phyloP scores from a whole-genome alignment of 1,284 basidiomycete species.

The Phellopilus nigrolimitatus region DNA sequence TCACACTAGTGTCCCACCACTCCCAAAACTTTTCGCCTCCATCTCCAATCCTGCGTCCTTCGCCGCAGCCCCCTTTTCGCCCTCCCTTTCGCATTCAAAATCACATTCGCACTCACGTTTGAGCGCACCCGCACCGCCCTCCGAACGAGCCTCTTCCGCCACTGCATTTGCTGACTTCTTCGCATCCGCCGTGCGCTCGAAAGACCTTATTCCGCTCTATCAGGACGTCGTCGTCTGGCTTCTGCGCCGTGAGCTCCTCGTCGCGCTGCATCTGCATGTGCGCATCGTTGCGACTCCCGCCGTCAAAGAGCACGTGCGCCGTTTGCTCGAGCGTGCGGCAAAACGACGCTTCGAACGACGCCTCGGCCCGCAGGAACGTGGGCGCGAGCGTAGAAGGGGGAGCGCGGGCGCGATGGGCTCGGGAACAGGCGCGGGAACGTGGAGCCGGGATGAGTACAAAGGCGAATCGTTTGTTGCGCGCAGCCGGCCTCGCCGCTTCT shows the following conservation, averaged over 20 bases:
- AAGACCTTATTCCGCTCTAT: conserved; percentile 67
- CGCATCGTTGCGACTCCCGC: conserved; percentile 76
- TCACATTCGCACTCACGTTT: not conserved
- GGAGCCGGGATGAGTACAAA: not conserved
- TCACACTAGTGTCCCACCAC: conserved; percentile 56
- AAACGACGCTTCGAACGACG: conserved; percentile 22
- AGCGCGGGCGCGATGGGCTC: not conserved
- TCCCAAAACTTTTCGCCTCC: conserved; percentile 68
- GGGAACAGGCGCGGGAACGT: not conserved
- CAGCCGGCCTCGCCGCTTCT: conserved; percentile 6
- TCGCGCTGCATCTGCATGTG: conserved; percentile 82
- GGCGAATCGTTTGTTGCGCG: conserved; percentile 11
- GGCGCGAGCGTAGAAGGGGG: conserved; percentile 1
- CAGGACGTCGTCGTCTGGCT: conserved; percentile 90
- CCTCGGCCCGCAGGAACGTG: conserved; percentile 9
- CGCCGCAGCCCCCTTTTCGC: conserved; percentile 9
- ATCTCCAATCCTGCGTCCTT: conserved; percentile 58
- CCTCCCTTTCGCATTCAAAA: not conserved
- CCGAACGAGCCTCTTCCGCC: not conserved
- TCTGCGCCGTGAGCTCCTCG: conserved; percentile 79
- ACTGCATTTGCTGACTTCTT: conserved; percentile 50
- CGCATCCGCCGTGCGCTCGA: conserved; percentile 64
- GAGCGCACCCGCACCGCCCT: not conserved
- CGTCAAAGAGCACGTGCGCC: conserved; percentile 65
- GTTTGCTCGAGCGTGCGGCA: conserved; percentile 35